Evolutionary conservation across 1,284 basidiomycete genomes (phyloP), one percentile per base, ranked within the genome.

Genomic region (Microbotryum lychnidis-dioicae): DNA sequence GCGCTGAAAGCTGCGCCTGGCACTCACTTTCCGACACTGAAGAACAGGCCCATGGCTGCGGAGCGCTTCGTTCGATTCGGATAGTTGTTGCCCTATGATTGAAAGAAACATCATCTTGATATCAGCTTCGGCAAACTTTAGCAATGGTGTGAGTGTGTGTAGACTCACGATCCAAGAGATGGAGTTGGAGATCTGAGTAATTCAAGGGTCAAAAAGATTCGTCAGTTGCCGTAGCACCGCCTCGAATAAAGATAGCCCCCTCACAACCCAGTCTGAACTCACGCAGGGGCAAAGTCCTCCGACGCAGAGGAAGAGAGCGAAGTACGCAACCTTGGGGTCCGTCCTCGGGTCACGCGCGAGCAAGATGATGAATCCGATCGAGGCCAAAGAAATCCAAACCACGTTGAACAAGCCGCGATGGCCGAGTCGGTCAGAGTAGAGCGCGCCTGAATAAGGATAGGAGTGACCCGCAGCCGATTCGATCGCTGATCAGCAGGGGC

Each of bases 131-230:
- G 79, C 63, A 18, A 78, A 78, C 76, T 79, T 78, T 5, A 75
- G 31, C 73, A 5, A 75, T 72, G 16, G 76, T 76, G 55, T 74
- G 20, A 46, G n/a, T 12, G 44, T 76, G 27, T 27, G 5, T 27
- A 27, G 27, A 67, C 74, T 75, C 7, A 75, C 77, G 14, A 74
- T 72, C 75, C 76, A 79, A 4, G 75, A 71, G 68, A 79, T 79
- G 50, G 75, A 75, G 2, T 73, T 76, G 18, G 76, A 73, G 62
- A 47, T 79, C 27, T 25, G 21, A 5, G 48, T 31, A 4, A 20
- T 25, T 18, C 37, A 47, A 31, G 44, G 45, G 6, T 46, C 18
- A n/a, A 56, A 44, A n/a, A 10, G 27, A 31, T 31, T 9, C 31
- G 31, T 31, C 31, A 31, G 31, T 10, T 9, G 31, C 31, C 31